Evolutionary conservation across 495 filamentous ascomycete genomes (phyloP).

Genomic region (Pseudotulostoma volvatum): DNA sequence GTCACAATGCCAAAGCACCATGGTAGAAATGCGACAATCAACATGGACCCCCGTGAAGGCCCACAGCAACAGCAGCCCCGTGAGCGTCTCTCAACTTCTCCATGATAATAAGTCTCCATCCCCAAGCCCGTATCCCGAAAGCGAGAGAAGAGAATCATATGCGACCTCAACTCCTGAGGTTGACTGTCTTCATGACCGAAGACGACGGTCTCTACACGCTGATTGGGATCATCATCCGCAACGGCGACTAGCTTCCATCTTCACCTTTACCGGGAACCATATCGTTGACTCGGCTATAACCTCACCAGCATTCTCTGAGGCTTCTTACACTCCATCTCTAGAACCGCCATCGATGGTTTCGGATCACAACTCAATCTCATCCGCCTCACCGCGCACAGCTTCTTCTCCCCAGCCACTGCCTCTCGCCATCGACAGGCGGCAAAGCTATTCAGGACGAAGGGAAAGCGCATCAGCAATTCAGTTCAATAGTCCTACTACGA

Average conservation of each 20-base stretch:
- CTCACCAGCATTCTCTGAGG: constrained; percentile 47
- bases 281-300: constrained; percentile 47
- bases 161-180: constrained; percentile 7
- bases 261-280: constrained; percentile 28
- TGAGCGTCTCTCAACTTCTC: constrained; percentile 3
- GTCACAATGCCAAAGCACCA: constrained; percentile 7
- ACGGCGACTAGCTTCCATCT: constrained; percentile 29
- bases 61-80: neutral
- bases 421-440: constrained; percentile 19
- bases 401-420: constrained; percentile 28
- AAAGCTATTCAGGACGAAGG: constrained; percentile 11
- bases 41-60: constrained; percentile 2
- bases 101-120: constrained; percentile 1
- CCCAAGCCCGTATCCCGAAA: constrained; percentile 11
- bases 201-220: constrained; percentile 5
- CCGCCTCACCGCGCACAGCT: constrained; percentile 33
- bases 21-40: constrained; percentile 6
- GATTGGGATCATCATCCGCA: constrained; percentile 15
- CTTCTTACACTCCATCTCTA: constrained; percentile 40
- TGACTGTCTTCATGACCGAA: constrained; percentile 9
- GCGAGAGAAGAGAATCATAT: constrained; percentile 17
- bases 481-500: neutral
- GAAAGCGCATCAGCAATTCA: constrained; percentile 1
- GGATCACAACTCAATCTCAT: constrained; percentile 49
- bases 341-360: constrained; percentile 61